Evolutionary conservation across 495 filamentous ascomycete species (phyloP).

Genomic region (Beverwykella pulmonaria): DNA sequence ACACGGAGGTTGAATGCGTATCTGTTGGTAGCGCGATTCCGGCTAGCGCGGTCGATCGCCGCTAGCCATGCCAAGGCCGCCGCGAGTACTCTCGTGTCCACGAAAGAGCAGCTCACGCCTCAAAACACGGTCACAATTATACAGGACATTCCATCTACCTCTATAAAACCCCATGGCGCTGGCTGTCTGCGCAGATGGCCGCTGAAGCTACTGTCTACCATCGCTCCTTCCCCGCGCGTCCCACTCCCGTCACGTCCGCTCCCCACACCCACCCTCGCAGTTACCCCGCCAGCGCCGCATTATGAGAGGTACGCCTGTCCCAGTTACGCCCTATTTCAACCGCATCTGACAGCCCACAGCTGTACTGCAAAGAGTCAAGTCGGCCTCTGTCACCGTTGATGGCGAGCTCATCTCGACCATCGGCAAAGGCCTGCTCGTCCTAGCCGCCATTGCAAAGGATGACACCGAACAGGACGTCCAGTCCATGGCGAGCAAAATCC

Average conservation of each 20-base stretch:
- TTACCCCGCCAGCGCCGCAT: neutral
- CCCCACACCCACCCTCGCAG: neutral
- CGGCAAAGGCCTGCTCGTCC: conserved; percentile 83
- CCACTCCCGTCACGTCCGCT: neutral
- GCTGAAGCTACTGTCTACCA: neutral
- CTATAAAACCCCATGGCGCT: neutral
- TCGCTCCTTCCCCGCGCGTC: neutral
- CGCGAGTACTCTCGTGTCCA: too few species aligned
- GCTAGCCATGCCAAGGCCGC: neutral
- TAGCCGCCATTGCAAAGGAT: conserved; percentile 86
- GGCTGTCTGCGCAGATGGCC: conserved; percentile 5
- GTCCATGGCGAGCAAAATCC: conserved; percentile 75
- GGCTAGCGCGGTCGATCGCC: conserved; percentile 28
- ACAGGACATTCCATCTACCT: neutral
- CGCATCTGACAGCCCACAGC: conserved; percentile 55
- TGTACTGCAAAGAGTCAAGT: conserved; percentile 91
- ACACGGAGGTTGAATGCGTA: conserved; percentile 23
- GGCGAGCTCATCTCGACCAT: conserved; percentile 85
- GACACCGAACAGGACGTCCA: conserved; percentile 90
- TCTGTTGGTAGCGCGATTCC: conserved; percentile 18
- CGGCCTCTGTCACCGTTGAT: conserved; percentile 98
- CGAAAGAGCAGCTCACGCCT: neutral
- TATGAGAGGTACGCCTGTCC: conserved; percentile 26
- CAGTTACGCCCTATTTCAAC: conserved; percentile 1
- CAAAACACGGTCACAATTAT: neutral